A percentile compares a stretch with the other conserved stretches of the same genome.
These are phyloP conservation scores for Podaxis rugospora DNA, from an alignment of 768 basidiomycete genomes.

Conservation along the genomic window DNA sequence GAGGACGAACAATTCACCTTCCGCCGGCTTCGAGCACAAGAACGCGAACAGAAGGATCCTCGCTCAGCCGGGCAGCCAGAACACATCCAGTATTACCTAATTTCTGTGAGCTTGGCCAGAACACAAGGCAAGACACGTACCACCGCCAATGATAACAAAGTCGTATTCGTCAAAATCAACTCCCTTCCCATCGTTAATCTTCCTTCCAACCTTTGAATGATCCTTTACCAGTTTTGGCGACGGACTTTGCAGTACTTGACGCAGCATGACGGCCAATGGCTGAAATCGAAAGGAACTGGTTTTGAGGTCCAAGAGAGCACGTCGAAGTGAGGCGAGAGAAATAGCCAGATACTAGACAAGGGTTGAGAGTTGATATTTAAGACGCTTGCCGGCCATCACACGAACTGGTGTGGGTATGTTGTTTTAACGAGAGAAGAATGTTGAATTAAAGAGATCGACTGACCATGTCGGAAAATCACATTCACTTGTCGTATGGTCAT, in stretches of 20 bases:
- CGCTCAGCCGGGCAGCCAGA: constrained; percentile 52
- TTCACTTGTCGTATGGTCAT: not conserved
- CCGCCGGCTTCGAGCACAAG: constrained; percentile 56
- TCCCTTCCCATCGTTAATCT: not conserved
- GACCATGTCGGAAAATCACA: not conserved
- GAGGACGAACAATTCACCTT: constrained; percentile 37
- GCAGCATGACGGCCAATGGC: constrained; percentile 20
- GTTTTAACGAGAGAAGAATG: not conserved
- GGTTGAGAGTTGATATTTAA: constrained; percentile 4
- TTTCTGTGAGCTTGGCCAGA: not conserved
- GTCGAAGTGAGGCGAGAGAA: constrained; percentile 10
- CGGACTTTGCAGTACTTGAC: constrained; percentile 16
- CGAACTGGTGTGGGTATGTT: not conserved
- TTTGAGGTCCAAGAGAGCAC: constrained; percentile 8
- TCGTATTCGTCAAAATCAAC: constrained; percentile 34
- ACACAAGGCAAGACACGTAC: constrained; percentile 20
- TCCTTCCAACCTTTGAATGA: constrained; percentile 19
- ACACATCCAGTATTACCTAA: constrained; percentile 60
- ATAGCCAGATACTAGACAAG: constrained; percentile 12
- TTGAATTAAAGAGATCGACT: not conserved
- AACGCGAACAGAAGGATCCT: constrained; percentile 49
- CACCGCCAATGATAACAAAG: constrained; percentile 53
- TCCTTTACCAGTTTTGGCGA: constrained; percentile 20
- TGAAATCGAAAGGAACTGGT: constrained; percentile 16
- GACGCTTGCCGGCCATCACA: not conserved